A percentile compares a stretch with the other conserved stretches of the same genome.
Conservation (phyloP, 2,329 filamentous ascomycete species). For the Calonectria honghensis region DNA sequence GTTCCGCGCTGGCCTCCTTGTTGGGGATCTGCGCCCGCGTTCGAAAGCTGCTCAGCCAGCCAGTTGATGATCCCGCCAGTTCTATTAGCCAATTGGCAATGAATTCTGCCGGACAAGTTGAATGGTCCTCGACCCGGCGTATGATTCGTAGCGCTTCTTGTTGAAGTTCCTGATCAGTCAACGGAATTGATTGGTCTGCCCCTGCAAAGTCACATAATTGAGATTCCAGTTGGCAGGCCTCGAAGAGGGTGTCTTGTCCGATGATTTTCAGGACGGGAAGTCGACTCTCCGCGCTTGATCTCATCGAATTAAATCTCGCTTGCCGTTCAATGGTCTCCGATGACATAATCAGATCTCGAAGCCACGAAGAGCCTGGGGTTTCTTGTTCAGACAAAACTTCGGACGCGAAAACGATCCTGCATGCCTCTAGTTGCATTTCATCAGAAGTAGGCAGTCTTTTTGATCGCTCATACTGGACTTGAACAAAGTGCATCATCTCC, state of each 20-base stretch:
- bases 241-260: constrained; percentile 34
- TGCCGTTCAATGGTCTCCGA: constrained; percentile 23
- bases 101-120: constrained; percentile 22
- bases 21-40: constrained; percentile 1
- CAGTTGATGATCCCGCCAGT: constrained; percentile 27
- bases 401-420: constrained; percentile 38
- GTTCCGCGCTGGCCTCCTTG: neutral
- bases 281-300: constrained; percentile 30
- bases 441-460: constrained; percentile 27
- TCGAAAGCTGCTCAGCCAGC: constrained; percentile 24
- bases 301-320: constrained; percentile 29
- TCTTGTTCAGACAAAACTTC: constrained; percentile 36
- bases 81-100: constrained; percentile 30
- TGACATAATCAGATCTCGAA: constrained; percentile 43
- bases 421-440: constrained; percentile 42
- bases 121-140: constrained; percentile 24
- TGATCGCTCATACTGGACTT: constrained; percentile 29
- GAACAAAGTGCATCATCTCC: constrained; percentile 41
- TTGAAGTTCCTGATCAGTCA: constrained; percentile 36
- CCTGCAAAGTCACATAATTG: constrained; percentile 26
- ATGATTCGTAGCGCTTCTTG: constrained; percentile 36
- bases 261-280: constrained; percentile 13
- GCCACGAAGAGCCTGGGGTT: constrained; percentile 34
- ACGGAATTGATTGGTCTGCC: neutral
- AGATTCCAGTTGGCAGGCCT: constrained; percentile 28